Evolutionary conservation across 768 basidiomycete genomes (phyloP).

Genomic region (Termitomyces titanicus): DNA sequence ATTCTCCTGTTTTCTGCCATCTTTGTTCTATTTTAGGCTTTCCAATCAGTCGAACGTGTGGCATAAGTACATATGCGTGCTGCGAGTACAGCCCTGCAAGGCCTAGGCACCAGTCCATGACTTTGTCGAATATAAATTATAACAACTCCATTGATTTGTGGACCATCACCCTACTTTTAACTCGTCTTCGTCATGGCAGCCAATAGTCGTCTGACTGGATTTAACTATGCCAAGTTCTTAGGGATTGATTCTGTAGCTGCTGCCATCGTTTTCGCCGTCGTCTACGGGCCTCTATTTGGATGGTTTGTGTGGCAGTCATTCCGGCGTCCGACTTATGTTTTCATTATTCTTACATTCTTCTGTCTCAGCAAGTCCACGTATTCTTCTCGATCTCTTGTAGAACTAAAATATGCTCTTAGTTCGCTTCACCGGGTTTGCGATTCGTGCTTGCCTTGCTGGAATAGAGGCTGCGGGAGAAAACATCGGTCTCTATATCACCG

Average conservation of each 20-base stretch:
- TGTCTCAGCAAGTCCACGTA: conserved; percentile 28
- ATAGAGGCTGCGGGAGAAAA: conserved; percentile 26
- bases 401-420: conserved; percentile 22
- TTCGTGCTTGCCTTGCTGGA: conserved; percentile 33
- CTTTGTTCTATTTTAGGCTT: too few species aligned
- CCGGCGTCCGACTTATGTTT: conserved; percentile 28
- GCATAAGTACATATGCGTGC: too few species aligned
- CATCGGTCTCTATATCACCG: conserved; percentile 29
- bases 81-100: too few species aligned
- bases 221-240: conserved; percentile 29
- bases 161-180: neutral
- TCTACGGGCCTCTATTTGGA: conserved; percentile 27
- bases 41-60: too few species aligned
- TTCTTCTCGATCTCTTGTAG: neutral
- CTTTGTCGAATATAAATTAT: too few species aligned
- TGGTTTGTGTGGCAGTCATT: conserved; percentile 30
- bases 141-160: neutral
- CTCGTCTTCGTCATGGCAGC: neutral
- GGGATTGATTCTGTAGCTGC: conserved; percentile 33
- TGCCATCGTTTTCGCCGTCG: conserved; percentile 30
- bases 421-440: conserved; percentile 33
- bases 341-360: conserved; percentile 31
- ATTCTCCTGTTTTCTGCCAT: too few species aligned
- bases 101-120: too few species aligned
- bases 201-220: neutral